Conservation (phyloP, 148 eudicot genomes). For the Polygonum maritimum region DNA sequence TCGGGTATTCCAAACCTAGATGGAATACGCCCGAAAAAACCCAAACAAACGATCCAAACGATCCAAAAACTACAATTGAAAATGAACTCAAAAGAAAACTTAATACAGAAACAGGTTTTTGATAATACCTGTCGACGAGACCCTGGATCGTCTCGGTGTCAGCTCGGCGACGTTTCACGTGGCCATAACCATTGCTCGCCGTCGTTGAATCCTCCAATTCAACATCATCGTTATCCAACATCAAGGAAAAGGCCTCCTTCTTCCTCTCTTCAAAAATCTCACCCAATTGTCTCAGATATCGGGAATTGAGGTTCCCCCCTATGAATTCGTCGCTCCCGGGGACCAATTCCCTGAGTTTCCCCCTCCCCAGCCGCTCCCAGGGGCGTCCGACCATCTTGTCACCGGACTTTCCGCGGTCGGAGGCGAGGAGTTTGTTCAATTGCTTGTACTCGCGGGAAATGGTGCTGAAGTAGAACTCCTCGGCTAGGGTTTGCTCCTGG, state of each 20-base stretch:
- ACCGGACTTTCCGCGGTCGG: conserved; percentile 6
- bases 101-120: no score
- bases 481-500: conserved; percentile 26
- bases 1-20: no score
- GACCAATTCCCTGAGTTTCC: conserved; percentile 34
- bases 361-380: conserved; percentile 54
- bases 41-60: no score
- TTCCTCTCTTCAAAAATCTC: conserved; percentile 46
- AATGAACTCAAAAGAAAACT: no score
- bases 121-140: conserved; percentile 77
- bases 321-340: conserved; percentile 20
- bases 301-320: conserved; percentile 40
- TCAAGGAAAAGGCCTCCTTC: conserved; percentile 41
- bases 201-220: conserved; percentile 43
- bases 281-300: conserved; percentile 69
- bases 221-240: conserved; percentile 75
- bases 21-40: no score
- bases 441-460: conserved; percentile 49
- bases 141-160: conserved; percentile 52
- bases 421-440: conserved; percentile 22
- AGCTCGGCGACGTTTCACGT: conserved; percentile 21
- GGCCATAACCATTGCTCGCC: conserved; percentile 21
- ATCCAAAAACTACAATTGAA: no score
- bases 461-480: conserved; percentile 46
- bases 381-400: conserved; percentile 53